Base-by-base conservation (phyloP, 257 asterid species). In the Lavandula angustifolia region DNA sequence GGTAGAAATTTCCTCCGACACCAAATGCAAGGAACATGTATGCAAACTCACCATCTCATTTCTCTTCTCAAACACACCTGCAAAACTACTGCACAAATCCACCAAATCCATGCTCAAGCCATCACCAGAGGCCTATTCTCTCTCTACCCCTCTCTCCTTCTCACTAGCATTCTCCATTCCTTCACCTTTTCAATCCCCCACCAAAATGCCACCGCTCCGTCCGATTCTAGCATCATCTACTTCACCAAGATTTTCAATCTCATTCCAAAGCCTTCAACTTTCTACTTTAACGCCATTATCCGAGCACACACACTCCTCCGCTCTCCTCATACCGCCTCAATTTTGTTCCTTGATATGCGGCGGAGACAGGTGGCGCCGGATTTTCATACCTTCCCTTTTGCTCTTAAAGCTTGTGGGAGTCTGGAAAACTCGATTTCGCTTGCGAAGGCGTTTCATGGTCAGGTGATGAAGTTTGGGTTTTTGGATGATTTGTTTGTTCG, bases 161-260 rank as follows among this genome's bases (percentile, higher is more conserved):
- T 80, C 74, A 38, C 87, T 37, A 86, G 80, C 43, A 76, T 89
- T 68, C 97, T 89, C 76, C 88, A 75, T n/a, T 65, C 85, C 56
- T 78, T 72, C 78, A 69, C 88, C 6, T 72, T 72, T 32, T 41
- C 76, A 35, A 71, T 65, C 48, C 18, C 76, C 31, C 54, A 63
- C 31, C 34, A 8, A 11, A 1, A 33, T 14, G 29, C 73, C 8
- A 9, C 76, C 42, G 14, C 43, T 54, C 43, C 69, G 14, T 57
- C 73, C 62, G 9, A 11, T 50, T 11, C 54, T 16, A 1, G 8
- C 5, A 22, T 62, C 7, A n/a, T 17, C 50, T 89, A 89, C 77
- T 60, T 76, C 74, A 33, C 80, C 82, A 64, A 74, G 17, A 1
- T 92, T 43, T 92, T 92, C 82, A 60, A 43, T 58, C 86, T 66